These are phyloP conservation scores for Didymella arachidicola DNA, from an alignment of 2,329 filamentous ascomycete genomes.

Conservation along the genomic window DNA sequence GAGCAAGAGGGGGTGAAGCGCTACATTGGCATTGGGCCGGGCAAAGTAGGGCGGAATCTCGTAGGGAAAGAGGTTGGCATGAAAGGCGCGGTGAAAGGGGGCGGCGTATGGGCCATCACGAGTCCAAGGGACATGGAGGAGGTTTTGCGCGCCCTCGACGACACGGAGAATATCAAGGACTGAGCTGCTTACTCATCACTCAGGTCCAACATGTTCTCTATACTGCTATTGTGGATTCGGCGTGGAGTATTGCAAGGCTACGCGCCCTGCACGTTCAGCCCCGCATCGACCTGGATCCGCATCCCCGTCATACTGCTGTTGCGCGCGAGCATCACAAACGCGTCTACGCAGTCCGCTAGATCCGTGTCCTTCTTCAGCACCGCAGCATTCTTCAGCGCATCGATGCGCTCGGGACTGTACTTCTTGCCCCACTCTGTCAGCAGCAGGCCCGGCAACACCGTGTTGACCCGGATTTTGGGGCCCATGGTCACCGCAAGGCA, in stretches of 20 bases:
- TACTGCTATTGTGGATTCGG: background rate
- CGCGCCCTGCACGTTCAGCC: constrained; percentile 44
- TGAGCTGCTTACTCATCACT: constrained; percentile 1
- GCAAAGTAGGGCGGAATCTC: constrained; percentile 90
- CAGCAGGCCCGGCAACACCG: constrained; percentile 69
- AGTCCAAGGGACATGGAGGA: constrained; percentile 69
- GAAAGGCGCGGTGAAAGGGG: constrained; percentile 82
- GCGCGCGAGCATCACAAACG: constrained; percentile 63
- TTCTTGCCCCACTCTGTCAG: constrained; percentile 66
- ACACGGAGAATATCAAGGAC: constrained; percentile 50
- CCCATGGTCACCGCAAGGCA: constrained; percentile 70
- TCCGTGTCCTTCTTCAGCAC: constrained; percentile 66
- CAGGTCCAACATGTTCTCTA: background rate
- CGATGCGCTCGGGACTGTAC: constrained; percentile 66
- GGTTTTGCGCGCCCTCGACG: constrained; percentile 56
- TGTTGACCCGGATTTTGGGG: constrained; percentile 69
- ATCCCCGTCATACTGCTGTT: constrained; percentile 61
- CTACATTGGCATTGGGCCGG: constrained; percentile 92
- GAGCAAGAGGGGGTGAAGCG: constrained; percentile 80
- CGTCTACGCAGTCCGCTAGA: constrained; percentile 63
- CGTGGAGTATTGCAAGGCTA: background rate
- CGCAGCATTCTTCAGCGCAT: constrained; percentile 62
- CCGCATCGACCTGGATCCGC: constrained; percentile 54
- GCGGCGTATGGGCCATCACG: constrained; percentile 91
- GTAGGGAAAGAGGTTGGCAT: constrained; percentile 96